Evolutionary conservation across 2,329 filamentous ascomycete genomes (phyloP), one percentile per base, ranked within the genome.

Genomic region (Arachnomyces sp.): DNA sequence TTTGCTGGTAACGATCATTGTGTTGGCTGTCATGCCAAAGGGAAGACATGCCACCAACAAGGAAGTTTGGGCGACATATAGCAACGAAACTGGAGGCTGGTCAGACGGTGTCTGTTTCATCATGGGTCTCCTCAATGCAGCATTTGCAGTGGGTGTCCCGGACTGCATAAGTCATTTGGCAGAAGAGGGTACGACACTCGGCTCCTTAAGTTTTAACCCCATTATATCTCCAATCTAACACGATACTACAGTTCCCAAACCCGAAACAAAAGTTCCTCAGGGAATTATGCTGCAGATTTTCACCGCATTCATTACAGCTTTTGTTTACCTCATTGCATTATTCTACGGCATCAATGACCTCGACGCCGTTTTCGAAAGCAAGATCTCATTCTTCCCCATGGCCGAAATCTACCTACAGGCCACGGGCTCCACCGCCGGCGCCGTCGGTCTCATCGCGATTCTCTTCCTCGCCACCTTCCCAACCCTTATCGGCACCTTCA

Each of bases 321-420:
- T 72, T 15, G 57, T 65, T 41, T 75, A 75, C 44, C 59, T 75
- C 2, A 61, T 77, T 11, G 60, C 73, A 29, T 62, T 75, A 45
- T 68, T 82, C 60, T 81, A 82, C 60, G 61, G 69, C 44, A 75
- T 80, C 47, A 72, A 70, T 39, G 72, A 78, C 52, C 68, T 80
- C 44, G 67, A 76, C 49, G 67, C 69, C 15, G 70, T 79, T 34
- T 66, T 76, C 13, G 62, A 65, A 41, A 71, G 71, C 25, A 60
- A 35, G 8, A 49, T 54, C 13, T 39, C 46, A 14, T 49, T 70
- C 3, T 82, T 79, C 49, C 82, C 82, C 0, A 74, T 84, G 9
- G 75, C 78, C 5, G 75, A 80, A 38, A 79, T 86, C 43, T 86
- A 84, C 57, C 67, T 56, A 17, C 76, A 80, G 56, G 75, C 74